These are phyloP conservation scores for Centaurea solstitialis DNA, from an alignment of 129 eudicot genomes.

Conservation along the genomic window DNA sequence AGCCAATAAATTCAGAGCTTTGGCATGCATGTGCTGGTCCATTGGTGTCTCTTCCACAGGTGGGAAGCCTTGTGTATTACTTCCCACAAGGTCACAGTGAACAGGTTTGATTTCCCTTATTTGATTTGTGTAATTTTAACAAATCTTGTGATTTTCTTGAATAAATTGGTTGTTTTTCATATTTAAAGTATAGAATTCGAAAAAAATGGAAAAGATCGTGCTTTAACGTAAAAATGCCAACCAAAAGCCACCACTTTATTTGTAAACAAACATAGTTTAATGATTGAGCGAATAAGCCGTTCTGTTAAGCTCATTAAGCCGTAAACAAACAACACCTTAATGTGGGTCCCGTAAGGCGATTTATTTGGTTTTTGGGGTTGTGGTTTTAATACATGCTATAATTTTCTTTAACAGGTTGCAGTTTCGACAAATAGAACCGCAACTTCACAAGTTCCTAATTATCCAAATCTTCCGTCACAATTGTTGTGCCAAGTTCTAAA, in stretches of 20 bases:
- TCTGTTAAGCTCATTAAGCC: neutral
- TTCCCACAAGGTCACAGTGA: slow-evolving; percentile 99
- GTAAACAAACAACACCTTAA: neutral
- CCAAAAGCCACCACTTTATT: neutral
- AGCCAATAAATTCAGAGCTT: slow-evolving; percentile 81
- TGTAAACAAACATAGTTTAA: neutral
- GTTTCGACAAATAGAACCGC: slow-evolving; percentile 89
- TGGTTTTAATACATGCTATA: neutral
- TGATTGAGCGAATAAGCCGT: neutral
- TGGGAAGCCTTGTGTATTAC: slow-evolving; percentile 97
- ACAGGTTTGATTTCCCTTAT: slow-evolving; percentile 59
- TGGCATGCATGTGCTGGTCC: slow-evolving; percentile 99
- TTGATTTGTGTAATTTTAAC: neutral
- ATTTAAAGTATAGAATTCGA: neutral
- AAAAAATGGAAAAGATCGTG: neutral
- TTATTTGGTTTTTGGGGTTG: neutral
- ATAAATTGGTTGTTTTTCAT: neutral
- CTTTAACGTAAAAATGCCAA: neutral
- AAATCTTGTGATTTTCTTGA: neutral
- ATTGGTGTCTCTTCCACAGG: slow-evolving; percentile 86
- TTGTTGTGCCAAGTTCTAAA: slow-evolving; percentile 96
- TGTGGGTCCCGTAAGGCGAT: neutral
- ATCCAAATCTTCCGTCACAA: slow-evolving; percentile 93
- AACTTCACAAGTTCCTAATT: slow-evolving; percentile 93
- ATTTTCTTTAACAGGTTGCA: slow-evolving; percentile 67